phyloP scores from a whole-genome alignment of 2,329 filamentous ascomycete genomes.

The Colletotrichum endophyticum region DNA sequence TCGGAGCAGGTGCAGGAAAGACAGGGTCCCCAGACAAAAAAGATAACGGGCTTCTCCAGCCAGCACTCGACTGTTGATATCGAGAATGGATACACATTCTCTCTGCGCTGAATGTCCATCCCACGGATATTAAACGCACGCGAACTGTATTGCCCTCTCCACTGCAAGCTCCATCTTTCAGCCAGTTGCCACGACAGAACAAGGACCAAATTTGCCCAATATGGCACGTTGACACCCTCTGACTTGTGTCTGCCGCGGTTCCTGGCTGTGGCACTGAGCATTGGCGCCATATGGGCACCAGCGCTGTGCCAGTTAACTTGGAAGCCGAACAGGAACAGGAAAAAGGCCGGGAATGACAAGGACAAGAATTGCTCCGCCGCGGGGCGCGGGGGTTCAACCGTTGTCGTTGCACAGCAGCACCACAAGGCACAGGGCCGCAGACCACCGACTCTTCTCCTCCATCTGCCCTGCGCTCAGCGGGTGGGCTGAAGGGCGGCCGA shows the following conservation, averaged over 20 bases:
- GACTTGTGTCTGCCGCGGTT: constrained; percentile 11
- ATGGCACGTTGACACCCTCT: background rate
- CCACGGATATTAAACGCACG: constrained; percentile 15
- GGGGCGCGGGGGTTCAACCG: constrained; percentile 3
- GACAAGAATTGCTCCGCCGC: background rate
- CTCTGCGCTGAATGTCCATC: background rate
- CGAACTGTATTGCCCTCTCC: constrained; percentile 7
- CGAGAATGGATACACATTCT: background rate
- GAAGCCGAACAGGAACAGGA: constrained; percentile 11
- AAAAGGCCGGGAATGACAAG: background rate
- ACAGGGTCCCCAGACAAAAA: constrained; percentile 1
- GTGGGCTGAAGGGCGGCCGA: constrained; percentile 4
- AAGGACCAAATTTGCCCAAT: background rate
- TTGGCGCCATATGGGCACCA: background rate
- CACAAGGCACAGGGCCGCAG: background rate
- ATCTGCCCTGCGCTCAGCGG: background rate
- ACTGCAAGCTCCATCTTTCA: constrained; percentile 1
- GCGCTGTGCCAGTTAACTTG: constrained; percentile 3
- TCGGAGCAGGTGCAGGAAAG: background rate
- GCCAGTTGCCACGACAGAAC: background rate
- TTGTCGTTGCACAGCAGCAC: background rate
- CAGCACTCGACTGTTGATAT: background rate
- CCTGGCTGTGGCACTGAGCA: constrained; percentile 1
- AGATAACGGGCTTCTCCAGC: constrained; percentile 10
- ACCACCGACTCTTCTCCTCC: background rate